phyloP scores from a whole-genome alignment of 169 alveolate species.

The Eimeria tenella region DNA sequence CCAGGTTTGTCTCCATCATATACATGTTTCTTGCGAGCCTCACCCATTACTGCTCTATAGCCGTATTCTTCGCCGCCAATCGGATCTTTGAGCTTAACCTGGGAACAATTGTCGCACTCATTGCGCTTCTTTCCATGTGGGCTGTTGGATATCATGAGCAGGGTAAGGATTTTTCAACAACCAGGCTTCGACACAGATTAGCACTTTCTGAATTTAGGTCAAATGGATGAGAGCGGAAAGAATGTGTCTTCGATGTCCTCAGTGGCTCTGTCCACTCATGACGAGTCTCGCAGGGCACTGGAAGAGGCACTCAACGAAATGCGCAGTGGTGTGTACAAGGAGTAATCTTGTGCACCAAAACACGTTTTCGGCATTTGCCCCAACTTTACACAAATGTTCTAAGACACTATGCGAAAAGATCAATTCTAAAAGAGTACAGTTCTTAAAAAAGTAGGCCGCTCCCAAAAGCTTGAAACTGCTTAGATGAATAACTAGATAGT shows the following conservation, averaged over 20 bases:
- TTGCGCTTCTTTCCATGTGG: slow-evolving; percentile 49
- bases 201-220: neutral
- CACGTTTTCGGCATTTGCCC: slow-evolving; percentile 12
- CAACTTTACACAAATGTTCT: neutral
- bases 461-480: too few relatives aligned
- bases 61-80: slow-evolving; percentile 61
- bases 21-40: neutral
- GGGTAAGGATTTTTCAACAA: neutral
- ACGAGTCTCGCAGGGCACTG: slow-evolving; percentile 67
- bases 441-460: too few relatives aligned
- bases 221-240: slow-evolving; percentile 67
- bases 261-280: slow-evolving; percentile 60
- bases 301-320: slow-evolving; percentile 63
- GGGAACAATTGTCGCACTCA: slow-evolving; percentile 26
- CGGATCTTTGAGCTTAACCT: slow-evolving; percentile 61
- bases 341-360: neutral
- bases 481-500: too few relatives aligned
- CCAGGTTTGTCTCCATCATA: slow-evolving; percentile 22
- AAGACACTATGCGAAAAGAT: too few relatives aligned
- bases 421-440: too few relatives aligned
- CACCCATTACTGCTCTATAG: neutral
- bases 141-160: slow-evolving; percentile 62
- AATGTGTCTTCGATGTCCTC: slow-evolving; percentile 64
- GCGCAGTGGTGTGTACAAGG: slow-evolving; percentile 44
- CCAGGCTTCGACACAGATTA: neutral